phyloP scores from a whole-genome alignment of 2,329 filamentous ascomycete genomes.

The Fusarium pininemorale region DNA sequence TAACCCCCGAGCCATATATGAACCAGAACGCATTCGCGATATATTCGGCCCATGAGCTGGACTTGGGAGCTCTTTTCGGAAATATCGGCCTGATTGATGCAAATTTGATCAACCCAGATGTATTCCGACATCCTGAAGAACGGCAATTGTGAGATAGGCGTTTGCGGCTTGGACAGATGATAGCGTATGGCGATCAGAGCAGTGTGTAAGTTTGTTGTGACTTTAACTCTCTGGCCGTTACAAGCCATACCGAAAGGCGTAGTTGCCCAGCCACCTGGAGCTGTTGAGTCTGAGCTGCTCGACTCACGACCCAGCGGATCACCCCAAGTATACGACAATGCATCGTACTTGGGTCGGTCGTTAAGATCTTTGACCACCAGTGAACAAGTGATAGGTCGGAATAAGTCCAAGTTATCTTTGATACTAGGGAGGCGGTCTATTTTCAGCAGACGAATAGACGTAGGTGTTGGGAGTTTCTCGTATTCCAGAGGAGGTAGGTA shows the following conservation, averaged over 20 bases:
- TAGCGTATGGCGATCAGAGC: background rate
- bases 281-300: background rate
- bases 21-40: background rate
- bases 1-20: background rate
- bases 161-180: too few relatives aligned
- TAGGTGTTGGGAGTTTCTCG: background rate
- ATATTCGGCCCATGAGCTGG: background rate
- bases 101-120: background rate
- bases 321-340: background rate
- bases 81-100: background rate
- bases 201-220: background rate
- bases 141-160: too few relatives aligned
- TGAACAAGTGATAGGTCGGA: background rate
- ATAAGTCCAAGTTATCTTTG: background rate
- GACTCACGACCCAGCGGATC: background rate
- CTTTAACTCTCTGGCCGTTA: rapidly evolving
- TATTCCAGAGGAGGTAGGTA: background rate
- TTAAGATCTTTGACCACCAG: background rate
- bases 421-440: background rate
- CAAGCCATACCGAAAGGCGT: background rate
- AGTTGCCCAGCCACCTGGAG: background rate
- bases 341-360: rapidly evolving
- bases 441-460: background rate
- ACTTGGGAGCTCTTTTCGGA: background rate
- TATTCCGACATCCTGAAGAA: background rate